Conservation (phyloP, 495 filamentous ascomycete genomes). For the Entonaema liquescens region DNA sequence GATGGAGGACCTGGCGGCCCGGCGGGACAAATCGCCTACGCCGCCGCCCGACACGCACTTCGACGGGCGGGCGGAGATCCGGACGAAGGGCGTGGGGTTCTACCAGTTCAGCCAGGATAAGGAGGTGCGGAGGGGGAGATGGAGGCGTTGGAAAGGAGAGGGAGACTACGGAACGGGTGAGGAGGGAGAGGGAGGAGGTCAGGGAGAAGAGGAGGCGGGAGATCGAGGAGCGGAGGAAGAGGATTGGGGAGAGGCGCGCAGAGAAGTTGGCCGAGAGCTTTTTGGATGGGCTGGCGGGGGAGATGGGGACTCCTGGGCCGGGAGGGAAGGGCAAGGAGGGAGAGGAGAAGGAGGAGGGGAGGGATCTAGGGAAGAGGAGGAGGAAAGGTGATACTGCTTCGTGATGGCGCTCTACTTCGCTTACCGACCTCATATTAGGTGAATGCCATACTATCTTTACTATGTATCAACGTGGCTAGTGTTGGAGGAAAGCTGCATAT, state of each 20-base stretch:
- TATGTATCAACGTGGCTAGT: no score
- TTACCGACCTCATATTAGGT: no score
- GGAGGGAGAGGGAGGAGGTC: conserved; percentile 63
- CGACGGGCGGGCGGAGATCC: conserved; percentile 80
- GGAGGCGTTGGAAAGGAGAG: conserved; percentile 73
- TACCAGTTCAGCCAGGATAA: conserved; percentile 82
- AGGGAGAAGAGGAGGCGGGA: conserved; percentile 49
- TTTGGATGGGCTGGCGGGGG: conserved; percentile 63
- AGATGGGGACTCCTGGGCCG: conserved; percentile 35
- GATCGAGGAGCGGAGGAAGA: conserved; percentile 60
- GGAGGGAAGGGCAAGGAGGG: not conserved
- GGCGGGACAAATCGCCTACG: conserved; percentile 76
- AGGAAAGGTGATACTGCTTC: not conserved
- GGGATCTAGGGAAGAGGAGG: not conserved
- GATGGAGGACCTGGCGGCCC: conserved; percentile 77
- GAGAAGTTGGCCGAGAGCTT: conserved; percentile 79
- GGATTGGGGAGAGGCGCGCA: conserved; percentile 62
- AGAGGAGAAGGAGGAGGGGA: conserved; percentile 18
- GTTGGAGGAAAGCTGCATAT: no score
- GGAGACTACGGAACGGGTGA: conserved; percentile 69
- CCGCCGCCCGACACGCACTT: conserved; percentile 85
- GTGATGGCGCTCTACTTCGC: not conserved
- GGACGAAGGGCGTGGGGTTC: conserved; percentile 89
- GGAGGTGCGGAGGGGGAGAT: conserved; percentile 73
- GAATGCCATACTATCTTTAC: no score